Conservation (phyloP, 345 rosid species). For the Firmiana major region DNA sequence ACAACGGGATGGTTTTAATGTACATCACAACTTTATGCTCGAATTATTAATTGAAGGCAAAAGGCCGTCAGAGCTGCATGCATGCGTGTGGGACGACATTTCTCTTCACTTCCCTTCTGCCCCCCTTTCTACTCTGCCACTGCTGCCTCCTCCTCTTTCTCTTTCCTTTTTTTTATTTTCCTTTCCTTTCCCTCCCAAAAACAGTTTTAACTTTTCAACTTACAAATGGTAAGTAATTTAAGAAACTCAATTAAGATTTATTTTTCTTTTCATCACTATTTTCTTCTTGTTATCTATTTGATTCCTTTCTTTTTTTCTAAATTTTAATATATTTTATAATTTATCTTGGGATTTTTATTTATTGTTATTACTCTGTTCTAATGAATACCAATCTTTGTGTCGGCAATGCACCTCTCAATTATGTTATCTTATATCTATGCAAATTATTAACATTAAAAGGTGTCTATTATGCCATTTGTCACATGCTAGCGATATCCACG, state of each 20-base stretch:
- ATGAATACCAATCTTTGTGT: background rate
- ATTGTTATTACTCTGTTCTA: background rate
- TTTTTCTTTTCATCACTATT: background rate
- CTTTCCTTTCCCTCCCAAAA: background rate
- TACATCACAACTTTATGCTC: slow-evolving; percentile 32
- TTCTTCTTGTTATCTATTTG: background rate
- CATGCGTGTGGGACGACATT: slow-evolving; percentile 50
- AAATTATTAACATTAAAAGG: slow-evolving; percentile 17
- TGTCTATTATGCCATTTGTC: slow-evolving; percentile 20
- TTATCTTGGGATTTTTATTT: background rate
- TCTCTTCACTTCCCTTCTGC: slow-evolving; percentile 8
- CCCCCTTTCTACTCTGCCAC: no score
- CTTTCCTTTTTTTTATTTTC: background rate
- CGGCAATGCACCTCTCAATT: slow-evolving; percentile 6
- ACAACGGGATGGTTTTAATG: slow-evolving; percentile 34
- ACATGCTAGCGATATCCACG: background rate
- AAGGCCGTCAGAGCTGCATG: slow-evolving; percentile 29
- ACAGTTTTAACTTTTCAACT: background rate
- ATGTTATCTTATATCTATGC: slow-evolving; percentile 5
- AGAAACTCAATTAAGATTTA: no score
- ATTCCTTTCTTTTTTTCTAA: background rate
- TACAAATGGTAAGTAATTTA: no score
- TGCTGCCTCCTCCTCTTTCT: background rate
- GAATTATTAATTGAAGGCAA: background rate
- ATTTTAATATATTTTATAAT: background rate